Evolutionary conservation across 371 early-diverging fungal species (phyloP).

Genomic region (Synchytrium microbalum): DNA sequence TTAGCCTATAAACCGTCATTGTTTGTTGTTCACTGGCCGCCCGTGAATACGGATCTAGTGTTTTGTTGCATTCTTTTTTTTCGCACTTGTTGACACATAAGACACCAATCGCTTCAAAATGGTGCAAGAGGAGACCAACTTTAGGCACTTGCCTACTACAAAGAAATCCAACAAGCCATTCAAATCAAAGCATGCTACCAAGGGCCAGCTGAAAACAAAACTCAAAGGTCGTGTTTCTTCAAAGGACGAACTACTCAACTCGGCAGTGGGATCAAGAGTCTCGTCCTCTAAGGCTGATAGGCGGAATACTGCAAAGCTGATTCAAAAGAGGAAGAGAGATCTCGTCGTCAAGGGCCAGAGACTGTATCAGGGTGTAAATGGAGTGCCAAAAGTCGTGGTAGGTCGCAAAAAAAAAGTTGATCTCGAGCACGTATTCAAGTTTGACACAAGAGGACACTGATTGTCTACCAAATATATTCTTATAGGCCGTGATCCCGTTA

Average conservation of each 20-base stretch:
- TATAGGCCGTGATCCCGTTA: conserved; percentile 64
- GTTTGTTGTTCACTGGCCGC: not conserved
- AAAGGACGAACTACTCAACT: conserved; percentile 7
- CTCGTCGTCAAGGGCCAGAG: conserved; percentile 58
- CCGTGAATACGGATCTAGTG: too few species aligned
- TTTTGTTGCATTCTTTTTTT: not conserved
- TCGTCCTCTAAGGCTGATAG: conserved; percentile 65
- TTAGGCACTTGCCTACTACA: conserved; percentile 36
- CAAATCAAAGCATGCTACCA: conserved; percentile 83
- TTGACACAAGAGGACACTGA: too few species aligned
- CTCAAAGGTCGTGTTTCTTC: conserved; percentile 37
- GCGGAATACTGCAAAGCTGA: conserved; percentile 68
- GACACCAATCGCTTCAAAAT: not conserved
- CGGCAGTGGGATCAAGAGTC: conserved; percentile 24
- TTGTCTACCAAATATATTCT: not conserved
- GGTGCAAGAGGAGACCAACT: not conserved
- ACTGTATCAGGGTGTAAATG: conserved; percentile 72
- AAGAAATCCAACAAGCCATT: conserved; percentile 92
- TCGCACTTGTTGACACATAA: not conserved
- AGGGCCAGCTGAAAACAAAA: conserved; percentile 63
- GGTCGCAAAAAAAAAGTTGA: not conserved
- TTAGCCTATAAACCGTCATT: not conserved
- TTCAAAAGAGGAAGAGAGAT: conserved; percentile 75
- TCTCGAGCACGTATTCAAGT: too few species aligned
- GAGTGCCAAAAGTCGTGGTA: conserved; percentile 78